Evolutionary conservation across 768 basidiomycete species (phyloP).

Genomic region (Agrocybe pediades): DNA sequence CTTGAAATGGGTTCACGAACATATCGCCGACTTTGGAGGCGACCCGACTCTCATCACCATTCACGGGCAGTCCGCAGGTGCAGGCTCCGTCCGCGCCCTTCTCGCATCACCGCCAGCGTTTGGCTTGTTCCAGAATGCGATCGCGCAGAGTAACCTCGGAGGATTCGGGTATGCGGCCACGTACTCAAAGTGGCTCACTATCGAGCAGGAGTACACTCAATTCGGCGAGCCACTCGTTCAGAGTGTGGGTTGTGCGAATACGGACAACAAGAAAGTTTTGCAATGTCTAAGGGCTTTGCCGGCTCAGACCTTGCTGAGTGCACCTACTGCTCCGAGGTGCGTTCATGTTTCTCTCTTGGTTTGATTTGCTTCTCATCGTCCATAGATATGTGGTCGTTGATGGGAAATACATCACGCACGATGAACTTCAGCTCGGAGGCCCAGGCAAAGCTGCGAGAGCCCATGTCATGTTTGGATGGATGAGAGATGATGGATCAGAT

Average conservation of each 20-base stretch:
- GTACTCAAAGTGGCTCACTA: slow-evolving; percentile 51
- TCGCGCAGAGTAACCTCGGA: slow-evolving; percentile 48
- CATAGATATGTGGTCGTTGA: slow-evolving; percentile 45
- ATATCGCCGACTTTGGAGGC: slow-evolving; percentile 59
- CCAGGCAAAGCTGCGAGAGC: slow-evolving; percentile 34
- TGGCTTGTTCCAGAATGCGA: slow-evolving; percentile 41
- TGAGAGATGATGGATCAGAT: slow-evolving; percentile 51
- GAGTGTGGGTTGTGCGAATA: slow-evolving; percentile 41
- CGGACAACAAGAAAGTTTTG: slow-evolving; percentile 31
- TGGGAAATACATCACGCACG: slow-evolving; percentile 42
- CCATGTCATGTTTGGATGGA: slow-evolving; percentile 51
- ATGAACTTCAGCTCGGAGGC: slow-evolving; percentile 40
- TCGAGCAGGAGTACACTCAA: slow-evolving; percentile 35
- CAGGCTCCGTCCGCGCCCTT: slow-evolving; percentile 41
- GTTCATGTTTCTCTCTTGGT: background rate
- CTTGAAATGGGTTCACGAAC: slow-evolving; percentile 45
- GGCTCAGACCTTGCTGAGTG: slow-evolving; percentile 37
- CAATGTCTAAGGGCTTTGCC: slow-evolving; percentile 38
- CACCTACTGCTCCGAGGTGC: slow-evolving; percentile 32
- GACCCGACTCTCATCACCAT: slow-evolving; percentile 55
- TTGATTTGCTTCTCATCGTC: background rate
- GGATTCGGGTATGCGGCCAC: slow-evolving; percentile 50
- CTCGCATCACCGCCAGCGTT: slow-evolving; percentile 36
- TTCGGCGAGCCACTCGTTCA: slow-evolving; percentile 39
- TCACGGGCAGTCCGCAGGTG: slow-evolving; percentile 58